A percentile compares a stretch with the other conserved stretches of the same genome.
Conservation (phyloP, 257 asterid species). For the Verbena officinalis region DNA sequence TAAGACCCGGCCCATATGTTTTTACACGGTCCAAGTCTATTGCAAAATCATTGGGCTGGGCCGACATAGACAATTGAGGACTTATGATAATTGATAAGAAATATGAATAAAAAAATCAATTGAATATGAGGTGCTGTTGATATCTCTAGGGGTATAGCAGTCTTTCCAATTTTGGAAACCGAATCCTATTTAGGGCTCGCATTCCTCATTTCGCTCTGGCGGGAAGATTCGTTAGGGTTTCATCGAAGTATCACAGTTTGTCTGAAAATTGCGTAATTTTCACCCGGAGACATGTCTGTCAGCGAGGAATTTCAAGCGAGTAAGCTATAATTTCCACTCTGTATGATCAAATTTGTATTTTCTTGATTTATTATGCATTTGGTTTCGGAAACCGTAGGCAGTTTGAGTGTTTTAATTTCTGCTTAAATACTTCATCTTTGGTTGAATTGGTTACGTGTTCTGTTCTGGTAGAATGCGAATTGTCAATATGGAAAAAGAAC, state of each 20-base stretch:
- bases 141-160: conserved; percentile 15
- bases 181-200: background rate
- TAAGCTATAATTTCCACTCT: conserved; percentile 31
- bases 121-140: too few species aligned
- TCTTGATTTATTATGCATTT: background rate
- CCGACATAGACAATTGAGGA: too few species aligned
- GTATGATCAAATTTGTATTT: conserved; percentile 2
- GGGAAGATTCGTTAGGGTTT: conserved; percentile 47
- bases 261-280: conserved; percentile 15
- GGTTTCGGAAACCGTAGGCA: conserved; percentile 31
- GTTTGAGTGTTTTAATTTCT: conserved; percentile 7
- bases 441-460: conserved; percentile 3
- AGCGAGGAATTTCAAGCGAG: conserved; percentile 90
- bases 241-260: background rate
- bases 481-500: background rate
- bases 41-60: too few species aligned
- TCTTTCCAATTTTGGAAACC: background rate
- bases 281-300: conserved; percentile 52
- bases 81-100: too few species aligned
- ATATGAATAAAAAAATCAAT: too few species aligned
- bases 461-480: background rate
- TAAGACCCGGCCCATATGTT: too few species aligned
- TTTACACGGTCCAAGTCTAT: too few species aligned
- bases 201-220: conserved; percentile 26
- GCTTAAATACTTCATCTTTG: background rate